phyloP scores from a whole-genome alignment of 2,329 filamentous ascomycete genomes.

The Aspergillus pseudonomiae region DNA sequence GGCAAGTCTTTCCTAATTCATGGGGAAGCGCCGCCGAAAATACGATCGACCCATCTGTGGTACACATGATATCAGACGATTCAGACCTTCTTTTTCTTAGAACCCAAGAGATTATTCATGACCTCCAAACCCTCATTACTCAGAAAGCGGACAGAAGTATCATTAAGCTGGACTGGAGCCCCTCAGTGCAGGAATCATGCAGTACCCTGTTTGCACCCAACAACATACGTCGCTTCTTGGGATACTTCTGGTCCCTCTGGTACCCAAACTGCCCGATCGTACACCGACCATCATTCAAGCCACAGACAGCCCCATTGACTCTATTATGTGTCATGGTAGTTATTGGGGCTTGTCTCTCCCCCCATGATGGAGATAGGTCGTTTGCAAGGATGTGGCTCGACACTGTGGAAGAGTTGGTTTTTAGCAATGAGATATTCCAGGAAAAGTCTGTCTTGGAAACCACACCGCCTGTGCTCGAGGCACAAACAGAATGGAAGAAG shows the following conservation, averaged over 20 bases:
- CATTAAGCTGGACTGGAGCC: constrained; percentile 21
- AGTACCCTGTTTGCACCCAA: constrained; percentile 24
- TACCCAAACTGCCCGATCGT: constrained; percentile 35
- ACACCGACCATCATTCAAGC: constrained; percentile 30
- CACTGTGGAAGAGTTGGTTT: constrained; percentile 26
- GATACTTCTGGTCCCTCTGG: constrained; percentile 34
- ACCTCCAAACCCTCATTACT: constrained; percentile 12
- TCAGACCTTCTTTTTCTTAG: constrained; percentile 8
- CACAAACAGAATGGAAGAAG: constrained; percentile 13
- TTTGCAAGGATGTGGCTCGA: constrained; percentile 25
- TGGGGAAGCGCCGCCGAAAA: background rate
- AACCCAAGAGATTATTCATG: constrained; percentile 16
- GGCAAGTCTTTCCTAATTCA: background rate
- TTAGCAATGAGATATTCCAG: constrained; percentile 18
- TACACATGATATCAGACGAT: background rate
- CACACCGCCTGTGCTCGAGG: background rate
- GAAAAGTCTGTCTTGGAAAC: background rate
- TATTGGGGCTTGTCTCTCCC: constrained; percentile 32
- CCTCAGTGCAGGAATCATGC: constrained; percentile 10
- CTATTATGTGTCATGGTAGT: constrained; percentile 32
- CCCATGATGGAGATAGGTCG: constrained; percentile 15
- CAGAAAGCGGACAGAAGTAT: constrained; percentile 14
- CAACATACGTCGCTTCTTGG: constrained; percentile 27
- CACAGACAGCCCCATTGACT: constrained; percentile 12
- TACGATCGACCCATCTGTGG: constrained; percentile 13